These are phyloP conservation scores for Beauveria australis DNA, from an alignment of 2,329 filamentous ascomycete genomes.

Conservation along the genomic window DNA sequence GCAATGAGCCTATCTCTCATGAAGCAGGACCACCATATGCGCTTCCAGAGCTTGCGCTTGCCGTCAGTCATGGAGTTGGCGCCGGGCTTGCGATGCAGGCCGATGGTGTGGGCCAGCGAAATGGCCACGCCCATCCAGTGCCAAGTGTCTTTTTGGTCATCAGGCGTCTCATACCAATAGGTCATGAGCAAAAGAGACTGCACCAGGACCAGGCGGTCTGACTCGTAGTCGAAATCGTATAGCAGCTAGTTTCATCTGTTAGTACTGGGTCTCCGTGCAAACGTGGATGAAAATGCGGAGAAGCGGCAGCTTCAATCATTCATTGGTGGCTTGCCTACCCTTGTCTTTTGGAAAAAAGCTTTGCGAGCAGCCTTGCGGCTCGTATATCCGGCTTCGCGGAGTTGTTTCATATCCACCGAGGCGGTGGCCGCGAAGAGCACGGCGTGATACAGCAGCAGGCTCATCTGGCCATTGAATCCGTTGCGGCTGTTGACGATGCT, in stretches of 20 bases:
- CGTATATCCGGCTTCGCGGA: conserved; percentile 69
- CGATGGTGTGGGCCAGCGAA: conserved; percentile 87
- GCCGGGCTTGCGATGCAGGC: conserved; percentile 75
- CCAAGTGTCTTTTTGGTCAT: conserved; percentile 97
- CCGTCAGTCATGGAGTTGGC: conserved; percentile 66
- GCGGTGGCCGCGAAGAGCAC: conserved; percentile 91
- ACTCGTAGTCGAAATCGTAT: conserved; percentile 94
- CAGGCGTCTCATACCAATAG: conserved; percentile 94
- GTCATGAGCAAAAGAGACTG: conserved; percentile 88
- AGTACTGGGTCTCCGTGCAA: conserved; percentile 11
- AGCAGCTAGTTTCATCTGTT: conserved; percentile 45
- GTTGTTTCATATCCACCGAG: conserved; percentile 72
- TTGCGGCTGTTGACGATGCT: conserved; percentile 56
- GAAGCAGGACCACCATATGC: conserved; percentile 97
- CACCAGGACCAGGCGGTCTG: conserved; percentile 78
- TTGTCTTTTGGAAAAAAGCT: conserved; percentile 80
- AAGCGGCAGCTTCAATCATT: background rate
- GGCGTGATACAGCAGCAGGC: conserved; percentile 82
- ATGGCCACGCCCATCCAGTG: conserved; percentile 98
- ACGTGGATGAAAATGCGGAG: background rate
- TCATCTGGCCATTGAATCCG: conserved; percentile 63
- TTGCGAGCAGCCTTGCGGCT: conserved; percentile 76
- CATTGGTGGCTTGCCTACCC: conserved; percentile 44
- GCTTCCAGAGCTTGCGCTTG: conserved; percentile 80
- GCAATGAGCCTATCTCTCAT: conserved; percentile 91